Base-by-base conservation (phyloP, 2,329 filamentous ascomycete genomes). In the Endothia cerciana region DNA sequence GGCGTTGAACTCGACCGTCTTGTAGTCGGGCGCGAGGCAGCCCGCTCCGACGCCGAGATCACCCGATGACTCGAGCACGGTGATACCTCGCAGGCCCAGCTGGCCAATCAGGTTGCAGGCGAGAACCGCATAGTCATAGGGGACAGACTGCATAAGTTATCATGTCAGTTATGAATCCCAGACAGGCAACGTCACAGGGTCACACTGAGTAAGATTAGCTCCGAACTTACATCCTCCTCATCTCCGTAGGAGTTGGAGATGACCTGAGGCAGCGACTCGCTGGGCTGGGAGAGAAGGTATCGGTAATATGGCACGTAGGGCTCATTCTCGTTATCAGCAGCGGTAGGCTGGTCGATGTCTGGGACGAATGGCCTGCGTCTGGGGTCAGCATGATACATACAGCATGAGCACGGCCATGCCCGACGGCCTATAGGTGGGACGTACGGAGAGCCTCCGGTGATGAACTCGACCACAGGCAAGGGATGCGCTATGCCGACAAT, bases 161-260 rank as follows among this genome's bases (percentile, higher is more conserved):
- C 2, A 41, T 17, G n/a, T 25, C 19, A 40, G 19, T 13, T 22
- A 4, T 36, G 15, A 22, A 7, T 13, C n/a, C 8, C 25, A n/a
- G 55, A 17, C 36, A 25, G 19, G 22, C 17, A 19, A 13, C 8
- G 25, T n/a, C 13, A 25, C 13, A 43, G 25, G 25, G 40, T 43
- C 11, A 10, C 22, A 43, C 25, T 1, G 57, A 3, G 22, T 7
- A 19, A 17, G 15, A 58, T 22, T 15, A 40, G 7, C 4, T 7
- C 13, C 28, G 47, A 33, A 62, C 60, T 62, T 53, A 62, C 60
- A 40, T 62, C 60, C 22, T 92, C 90, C 55, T 89, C 82, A 70
- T 91, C 88, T 28, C 88, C 89, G 72, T 92, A 92, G 0, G 89
- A 91, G 15, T 87, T 89, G 43, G 83, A 84, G 56, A 92, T 81